Evolutionary conservation across 1,284 basidiomycete genomes (phyloP), one percentile per base, ranked within the genome.

Genomic region (Leucoagaricus sp.): DNA sequence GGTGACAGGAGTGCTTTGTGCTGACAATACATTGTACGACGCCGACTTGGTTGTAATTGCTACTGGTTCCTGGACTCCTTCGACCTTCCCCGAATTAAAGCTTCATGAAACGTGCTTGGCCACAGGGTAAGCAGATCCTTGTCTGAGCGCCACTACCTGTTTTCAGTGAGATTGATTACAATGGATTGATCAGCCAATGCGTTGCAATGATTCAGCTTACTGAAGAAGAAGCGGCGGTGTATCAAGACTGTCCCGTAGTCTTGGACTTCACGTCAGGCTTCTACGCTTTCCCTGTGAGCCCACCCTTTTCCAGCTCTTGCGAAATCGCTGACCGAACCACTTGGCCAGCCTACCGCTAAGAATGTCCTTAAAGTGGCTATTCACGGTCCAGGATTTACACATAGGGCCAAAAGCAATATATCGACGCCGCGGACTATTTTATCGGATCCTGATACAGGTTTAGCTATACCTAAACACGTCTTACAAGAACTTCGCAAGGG

Each of bases 31-130:
- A 21, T 64, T 65, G 10, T 82, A 84, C 60, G 64, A 73, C 15
- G 87, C 84, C 0, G 77, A 84, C 38, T 61, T 82, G 28, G 77
- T 91, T 4, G 75, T 94, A 23, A 67, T 94, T 31, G 84, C 91
- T 12, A 76, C 85, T 6, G 93, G 93, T 23, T 84, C 91, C 4
- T 94, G 94, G 95, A 93, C 93, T 0, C 82, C 87, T 2, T 87
- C 89, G 0, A 72, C 88, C 1, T 92, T 96, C 66, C 83, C 86
- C 6, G 79, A 80, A 38, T 69, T 88, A 13, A 69, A 73, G 17
- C 65, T 87, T 25, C 71, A 75, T n/a, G 65, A 71, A 9, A 73
- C 72, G 31, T 86, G 83, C 63, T 69, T 84, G 10, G 87, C 91
- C 2, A 91, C 87, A 26, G 91, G 90, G 88, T 91, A 64, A 66